Conservation (phyloP, 129 eudicot genomes). For the Pseudognaphalium luteoalbum region DNA sequence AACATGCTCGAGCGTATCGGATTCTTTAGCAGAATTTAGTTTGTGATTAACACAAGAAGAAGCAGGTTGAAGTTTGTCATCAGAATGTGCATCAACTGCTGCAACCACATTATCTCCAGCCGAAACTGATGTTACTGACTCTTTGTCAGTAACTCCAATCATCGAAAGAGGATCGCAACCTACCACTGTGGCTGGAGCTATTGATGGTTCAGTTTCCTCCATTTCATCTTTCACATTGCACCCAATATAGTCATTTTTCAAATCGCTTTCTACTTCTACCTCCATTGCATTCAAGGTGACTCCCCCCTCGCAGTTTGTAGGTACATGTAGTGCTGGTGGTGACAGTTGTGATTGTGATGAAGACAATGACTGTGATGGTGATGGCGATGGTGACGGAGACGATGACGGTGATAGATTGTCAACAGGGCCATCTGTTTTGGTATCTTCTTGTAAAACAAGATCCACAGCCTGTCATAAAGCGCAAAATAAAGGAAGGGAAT, state of each 20-base stretch:
- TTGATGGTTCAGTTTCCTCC: slow-evolving; percentile 42
- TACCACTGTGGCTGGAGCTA: slow-evolving; percentile 19
- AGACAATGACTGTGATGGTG: slow-evolving; percentile 26
- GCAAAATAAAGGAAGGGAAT: slow-evolving; percentile 15
- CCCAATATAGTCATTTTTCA: slow-evolving; percentile 51
- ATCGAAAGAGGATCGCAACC: slow-evolving; percentile 26
- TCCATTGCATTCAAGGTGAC: slow-evolving; percentile 33
- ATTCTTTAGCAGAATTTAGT: slow-evolving; percentile 22
- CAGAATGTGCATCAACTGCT: slow-evolving; percentile 26
- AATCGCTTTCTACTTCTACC: slow-evolving; percentile 31
- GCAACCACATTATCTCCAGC: slow-evolving; percentile 26
- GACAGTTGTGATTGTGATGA: slow-evolving; percentile 12
- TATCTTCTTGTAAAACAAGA: slow-evolving; percentile 30
- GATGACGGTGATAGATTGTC: slow-evolving; percentile 31
- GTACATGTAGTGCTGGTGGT: slow-evolving; percentile 16
- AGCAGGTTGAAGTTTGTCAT: slow-evolving; percentile 29
- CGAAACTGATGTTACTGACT: slow-evolving; percentile 9
- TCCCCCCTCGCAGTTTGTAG: slow-evolving; percentile 39
- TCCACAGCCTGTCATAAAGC: slow-evolving; percentile 42
- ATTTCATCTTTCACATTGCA: slow-evolving; percentile 44
- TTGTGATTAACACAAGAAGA: neutral
- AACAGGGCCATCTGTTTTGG: slow-evolving; percentile 28
- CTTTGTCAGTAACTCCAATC: slow-evolving; percentile 7
- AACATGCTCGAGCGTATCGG: slow-evolving; percentile 28
- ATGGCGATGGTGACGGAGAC: slow-evolving; percentile 13